Evolutionary conservation across 305 asterid species (phyloP), one percentile per base, ranked within the genome.

Genomic region (Fraxinus xanthoxyloides): DNA sequence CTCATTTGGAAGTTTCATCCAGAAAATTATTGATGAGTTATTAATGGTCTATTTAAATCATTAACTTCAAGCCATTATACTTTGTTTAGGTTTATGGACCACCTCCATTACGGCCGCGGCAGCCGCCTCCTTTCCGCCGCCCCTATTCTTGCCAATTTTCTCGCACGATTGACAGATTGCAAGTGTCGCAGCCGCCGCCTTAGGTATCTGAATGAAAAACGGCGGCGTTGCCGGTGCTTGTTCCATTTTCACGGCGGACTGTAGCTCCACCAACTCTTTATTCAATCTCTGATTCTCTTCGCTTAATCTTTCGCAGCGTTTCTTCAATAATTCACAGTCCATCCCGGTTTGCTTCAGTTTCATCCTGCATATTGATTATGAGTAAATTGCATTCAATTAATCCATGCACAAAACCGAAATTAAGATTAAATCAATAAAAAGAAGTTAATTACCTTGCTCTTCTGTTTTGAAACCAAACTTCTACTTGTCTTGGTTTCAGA

Each of bases 311-410:
- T 85, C 89, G 38, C 87, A 89, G 21, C 79, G 72, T 35, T 79
- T 87, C 89, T 81, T 89, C 90, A 88, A 78, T 1, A 78, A 76
- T 67, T 89, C 85, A 12, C 87, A 87, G 40, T 89, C 87, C 8
- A 81, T 54, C 84, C 89, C 91, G 0, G 89, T 90, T 75, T 89
- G 88, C 87, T 89, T 90, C 86, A 89, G 81, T 72, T 90, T 90
- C 2, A 90, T 87, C 85, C 93, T 89, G 61, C 85, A 81, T 15
- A 26, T 67, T 30, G 17, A 67, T 28, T 67, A 67, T 67, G 21
- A 67, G 38, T 15, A 67, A 67, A 28, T 65, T 65, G n/a, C 19
- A 65, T 23, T 65, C 19, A 24, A 24, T 67, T 67, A 67, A 26
- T 67, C 38, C 74, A 67, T 67, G 74, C 38, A 13, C 21, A 63